Evolutionary conservation across 371 early-diverging fungal species (phyloP), one percentile per base, ranked within the genome.

Genomic region (Lichtheimia corymbifera): DNA sequence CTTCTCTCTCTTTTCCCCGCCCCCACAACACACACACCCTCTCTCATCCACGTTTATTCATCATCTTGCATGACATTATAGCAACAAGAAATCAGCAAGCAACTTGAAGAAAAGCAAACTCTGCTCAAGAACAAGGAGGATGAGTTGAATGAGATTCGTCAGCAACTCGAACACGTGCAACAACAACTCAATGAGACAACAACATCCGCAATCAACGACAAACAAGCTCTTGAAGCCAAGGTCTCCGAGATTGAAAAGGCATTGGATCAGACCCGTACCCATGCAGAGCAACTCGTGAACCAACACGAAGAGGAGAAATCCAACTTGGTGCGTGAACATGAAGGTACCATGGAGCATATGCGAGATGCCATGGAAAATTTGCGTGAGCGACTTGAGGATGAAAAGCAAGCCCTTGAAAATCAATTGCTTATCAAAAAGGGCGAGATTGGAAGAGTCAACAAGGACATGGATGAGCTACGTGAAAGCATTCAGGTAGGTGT

Each of bases 331-430:
- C 18, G 47, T 11, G 47, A n/a, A 1, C 47, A 47, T 22, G 22
- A n/a, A 17, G 22, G 11, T 2, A 22, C 47, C 15, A 47, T 47
- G n/a, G 47, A 47, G 7, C n/a, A 47, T 1, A 47, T 47, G 47
- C 47, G 47, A 5, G 47, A 47, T 17, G 54, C 35, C 11, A 54
- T 62, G 58, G 67, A 66, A 12, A 42, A 53, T 50, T 22, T 71
- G 15, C 60, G 69, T n/a, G 70, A 68, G 22, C 56, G 67, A 18
- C 55, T 58, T 3, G 54, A 63, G 28, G 59, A 68, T 27, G 67
- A 66, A 14, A 58, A 66, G 17, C 55, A 58, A 35, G 49, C 52
- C 1, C 53, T 62, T 2, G 49, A 56, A 12, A 64, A 69, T 27
- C 59, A 61, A 18, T 6, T 58, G 12, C 22, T 45, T 49, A 22